phyloP scores from a whole-genome alignment of 805 yeast species.

The Ogataea glucozyma region DNA sequence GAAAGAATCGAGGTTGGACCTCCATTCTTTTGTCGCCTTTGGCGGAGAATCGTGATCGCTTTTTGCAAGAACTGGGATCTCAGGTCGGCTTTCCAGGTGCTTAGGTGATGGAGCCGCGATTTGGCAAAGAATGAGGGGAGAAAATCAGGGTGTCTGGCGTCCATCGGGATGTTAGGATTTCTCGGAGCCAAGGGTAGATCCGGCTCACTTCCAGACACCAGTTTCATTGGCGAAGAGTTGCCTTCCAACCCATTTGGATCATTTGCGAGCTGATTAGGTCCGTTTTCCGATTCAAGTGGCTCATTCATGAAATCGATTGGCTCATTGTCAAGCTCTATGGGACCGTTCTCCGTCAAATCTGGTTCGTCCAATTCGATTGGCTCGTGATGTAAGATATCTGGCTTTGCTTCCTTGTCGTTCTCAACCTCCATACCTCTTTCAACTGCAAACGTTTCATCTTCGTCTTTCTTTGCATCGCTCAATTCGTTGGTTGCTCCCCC shows the following conservation, averaged over 20 bases:
- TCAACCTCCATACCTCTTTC: conserved; percentile 1
- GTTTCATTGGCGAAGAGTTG: too few species aligned
- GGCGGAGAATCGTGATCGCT: conserved; percentile 37
- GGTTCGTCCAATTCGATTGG: neutral
- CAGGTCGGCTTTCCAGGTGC: conserved; percentile 81
- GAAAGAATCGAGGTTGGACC: conserved; percentile 44
- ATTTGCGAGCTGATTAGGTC: too few species aligned
- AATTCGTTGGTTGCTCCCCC: neutral
- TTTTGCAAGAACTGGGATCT: conserved; percentile 56
- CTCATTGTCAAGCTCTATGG: too few species aligned
- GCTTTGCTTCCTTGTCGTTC: conserved; percentile 9
- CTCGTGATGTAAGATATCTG: neutral
- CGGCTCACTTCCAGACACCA: too few species aligned
- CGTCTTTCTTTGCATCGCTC: neutral
- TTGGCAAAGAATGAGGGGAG: conserved; percentile 69
- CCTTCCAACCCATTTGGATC: too few species aligned
- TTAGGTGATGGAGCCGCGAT: conserved; percentile 85
- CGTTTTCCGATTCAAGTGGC: too few species aligned
- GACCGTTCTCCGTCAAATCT: too few species aligned
- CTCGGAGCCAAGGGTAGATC: too few species aligned
- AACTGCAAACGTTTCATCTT: too few species aligned
- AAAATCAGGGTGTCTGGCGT: conserved; percentile 79
- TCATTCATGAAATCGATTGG: too few species aligned
- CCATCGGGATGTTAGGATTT: conserved; percentile 37
- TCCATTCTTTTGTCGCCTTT: conserved; percentile 8